Conservation (phyloP, 768 basidiomycete species). For the Daedaleopsis nitida region DNA sequence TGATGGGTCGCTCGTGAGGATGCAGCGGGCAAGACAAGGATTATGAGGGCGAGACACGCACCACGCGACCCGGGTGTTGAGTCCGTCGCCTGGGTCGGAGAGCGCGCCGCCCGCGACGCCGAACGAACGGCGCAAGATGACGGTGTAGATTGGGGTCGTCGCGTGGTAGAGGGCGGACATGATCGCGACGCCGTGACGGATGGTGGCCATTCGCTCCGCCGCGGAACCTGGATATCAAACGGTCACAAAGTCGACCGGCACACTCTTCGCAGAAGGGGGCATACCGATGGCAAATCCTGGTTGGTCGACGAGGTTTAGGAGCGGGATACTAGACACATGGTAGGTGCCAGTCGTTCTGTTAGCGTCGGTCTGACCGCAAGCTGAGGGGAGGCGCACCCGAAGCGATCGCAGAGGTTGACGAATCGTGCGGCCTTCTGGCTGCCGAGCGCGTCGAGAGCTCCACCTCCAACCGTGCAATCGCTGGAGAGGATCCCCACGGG, state of each 20-base stretch:
- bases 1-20: no score
- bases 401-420: conserved; percentile 21
- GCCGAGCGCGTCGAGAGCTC: conserved; percentile 16
- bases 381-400: conserved; percentile 5
- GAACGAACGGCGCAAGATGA: conserved; percentile 16
- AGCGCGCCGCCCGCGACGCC: conserved; percentile 22
- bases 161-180: conserved; percentile 21
- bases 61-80: conserved; percentile 20
- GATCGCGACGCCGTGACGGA: conserved; percentile 14
- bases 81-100: conserved; percentile 14
- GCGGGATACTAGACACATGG: conserved; percentile 7
- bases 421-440: conserved; percentile 22
- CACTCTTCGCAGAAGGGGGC: neutral
- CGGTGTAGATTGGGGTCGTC: conserved; percentile 16
- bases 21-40: neutral
- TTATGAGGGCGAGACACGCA: neutral
- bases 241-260: neutral
- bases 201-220: conserved; percentile 17
- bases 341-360: no score
- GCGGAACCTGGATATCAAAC: conserved; percentile 8
- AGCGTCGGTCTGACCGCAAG: neutral
- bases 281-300: conserved; percentile 20
- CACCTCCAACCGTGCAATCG: conserved; percentile 19
- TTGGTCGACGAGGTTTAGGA: conserved; percentile 22
- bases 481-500: conserved; percentile 17